Base-by-base conservation (phyloP, 805 yeast species). In the Suhomyces sp. region DNA sequence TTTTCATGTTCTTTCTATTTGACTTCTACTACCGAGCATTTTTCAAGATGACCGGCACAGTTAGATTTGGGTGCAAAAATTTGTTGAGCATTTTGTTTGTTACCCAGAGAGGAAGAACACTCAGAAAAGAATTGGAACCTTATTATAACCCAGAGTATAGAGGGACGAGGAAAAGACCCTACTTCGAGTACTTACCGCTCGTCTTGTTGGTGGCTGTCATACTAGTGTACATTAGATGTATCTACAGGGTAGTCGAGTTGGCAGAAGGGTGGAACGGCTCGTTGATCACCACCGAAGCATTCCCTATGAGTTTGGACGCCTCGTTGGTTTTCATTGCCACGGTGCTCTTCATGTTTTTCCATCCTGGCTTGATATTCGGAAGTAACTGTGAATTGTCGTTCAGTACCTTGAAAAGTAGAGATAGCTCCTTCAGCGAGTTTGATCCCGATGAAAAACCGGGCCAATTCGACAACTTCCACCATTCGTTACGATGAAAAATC, bases 171-270 rank as follows among this genome's bases (percentile, higher is more conserved):
- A 27, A 56, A 0, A 59, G 72, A 3, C 54, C 45, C 12, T 22
- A 66, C 2, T 83, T 83, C 62, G 61, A 67, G 9, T 71, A 62
- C 47, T 79, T 78, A 57, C 82, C 85, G 1, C 22, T 73, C 7
- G 78, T 74, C 0, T 62, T 85, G 15, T 60, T 81, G 1, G n/a
- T 69, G 3, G 73, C 86, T 1, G 82, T 84, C 4, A 22, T 80
- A 2, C 76, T 83, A 44, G 76, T 90, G 23, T 85, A 80, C 56
- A 72, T 82, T 27, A 79, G 97, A 63, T 87, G 92, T 58, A 72
- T 85, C 42, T 90, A 88, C 69, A 80, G 96, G 64, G 77, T 88
- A 29, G 77, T 81, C 38, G 97, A 90, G 68, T 73, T 90, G 53
- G 68, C 84, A 2, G 83, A 84, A 62, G 93, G 92, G 12, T 88